Evolutionary conservation across 768 basidiomycete genomes (phyloP).

Genomic region (Gloeostereum incarnatum): DNA sequence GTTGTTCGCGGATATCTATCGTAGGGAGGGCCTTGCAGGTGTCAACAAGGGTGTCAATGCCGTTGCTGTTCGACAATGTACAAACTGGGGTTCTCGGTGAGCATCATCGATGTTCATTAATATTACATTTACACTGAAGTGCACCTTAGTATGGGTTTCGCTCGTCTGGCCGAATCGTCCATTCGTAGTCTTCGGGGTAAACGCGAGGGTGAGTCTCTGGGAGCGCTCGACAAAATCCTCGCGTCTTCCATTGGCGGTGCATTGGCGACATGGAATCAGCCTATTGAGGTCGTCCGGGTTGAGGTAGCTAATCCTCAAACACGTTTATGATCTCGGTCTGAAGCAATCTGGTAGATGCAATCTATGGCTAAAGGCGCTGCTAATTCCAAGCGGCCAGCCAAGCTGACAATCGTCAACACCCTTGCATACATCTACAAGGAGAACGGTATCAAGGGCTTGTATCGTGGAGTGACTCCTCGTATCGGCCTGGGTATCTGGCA

Average conservation of each 20-base stretch:
- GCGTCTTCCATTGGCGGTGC: constrained; percentile 90
- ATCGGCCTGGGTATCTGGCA: constrained; percentile 96
- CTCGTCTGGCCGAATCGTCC: constrained; percentile 77
- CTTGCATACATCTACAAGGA: constrained; percentile 92
- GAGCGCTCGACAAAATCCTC: constrained; percentile 78
- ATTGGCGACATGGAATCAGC: constrained; percentile 98
- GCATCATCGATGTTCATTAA: constrained; percentile 12
- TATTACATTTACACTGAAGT: background rate
- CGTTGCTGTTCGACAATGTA: constrained; percentile 85
- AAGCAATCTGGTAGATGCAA: constrained; percentile 68
- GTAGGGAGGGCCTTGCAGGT: constrained; percentile 85
- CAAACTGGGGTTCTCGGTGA: constrained; percentile 88
- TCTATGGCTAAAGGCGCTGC: constrained; percentile 82
- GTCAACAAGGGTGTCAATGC: constrained; percentile 99
- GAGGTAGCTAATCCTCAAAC: constrained; percentile 42
- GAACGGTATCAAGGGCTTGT: constrained; percentile 93
- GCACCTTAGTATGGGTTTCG: constrained; percentile 79
- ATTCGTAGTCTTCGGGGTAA: constrained; percentile 79
- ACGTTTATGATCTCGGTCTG: background rate
- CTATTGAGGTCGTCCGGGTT: constrained; percentile 94
- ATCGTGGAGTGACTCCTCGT: constrained; percentile 95
- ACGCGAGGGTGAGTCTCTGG: constrained; percentile 61
- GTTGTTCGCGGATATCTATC: constrained; percentile 91
- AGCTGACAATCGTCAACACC: constrained; percentile 88
- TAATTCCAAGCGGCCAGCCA: constrained; percentile 77